Evolutionary conservation across 2,329 filamentous ascomycete species (phyloP), one percentile per base, ranked within the genome.

Genomic region (Cladophialophora immunda): DNA sequence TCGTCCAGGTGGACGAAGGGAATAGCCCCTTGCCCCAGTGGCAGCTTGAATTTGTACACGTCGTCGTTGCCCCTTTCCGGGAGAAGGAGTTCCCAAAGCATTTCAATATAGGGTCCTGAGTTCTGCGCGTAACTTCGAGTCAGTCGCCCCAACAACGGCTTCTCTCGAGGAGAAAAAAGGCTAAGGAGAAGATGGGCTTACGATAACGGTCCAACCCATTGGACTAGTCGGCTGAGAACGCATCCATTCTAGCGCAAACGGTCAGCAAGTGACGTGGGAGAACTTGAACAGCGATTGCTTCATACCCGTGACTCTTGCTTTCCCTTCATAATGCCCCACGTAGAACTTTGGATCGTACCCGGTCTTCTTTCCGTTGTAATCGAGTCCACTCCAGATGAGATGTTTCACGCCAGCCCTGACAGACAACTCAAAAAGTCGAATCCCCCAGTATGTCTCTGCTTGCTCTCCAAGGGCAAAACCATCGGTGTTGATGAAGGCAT

Each of bases 381-480:
- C 84, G 7, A 86, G 75, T 59, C 81, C 83, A 1, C 81, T 82
- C 67, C 81, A 85, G 22, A 80, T 76, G 68, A 82, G 81, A 60
- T 84, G 76, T 58, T 77, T 75, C 27, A 79, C 69, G 15, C 77
- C 78, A 34, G 67, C 72, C 56, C 75, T 72, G 4, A 74, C 36
- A 0, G 78, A 77, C 1, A 80, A 58, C 65, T 80, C 76, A 59
- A 78, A 79, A 3, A 70, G 60, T n/a, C 77, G 73, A 4, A 78
- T 76, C 1, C 72, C 75, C 73, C 75, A 86, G 71, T 78, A 86
- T 1, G 79, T 80, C 72, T 86, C 83, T 0, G 77, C 77, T 70
- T 85, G 85, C 73, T 85, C 83, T 34, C 84, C 84, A 22, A 76
- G 74, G 63, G 83, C 84, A 72, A 85, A 85, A 22, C 83, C 82